Evolutionary conservation across 2,329 filamentous ascomycete species (phyloP).

Genomic region (Fusarium mexicanum): DNA sequence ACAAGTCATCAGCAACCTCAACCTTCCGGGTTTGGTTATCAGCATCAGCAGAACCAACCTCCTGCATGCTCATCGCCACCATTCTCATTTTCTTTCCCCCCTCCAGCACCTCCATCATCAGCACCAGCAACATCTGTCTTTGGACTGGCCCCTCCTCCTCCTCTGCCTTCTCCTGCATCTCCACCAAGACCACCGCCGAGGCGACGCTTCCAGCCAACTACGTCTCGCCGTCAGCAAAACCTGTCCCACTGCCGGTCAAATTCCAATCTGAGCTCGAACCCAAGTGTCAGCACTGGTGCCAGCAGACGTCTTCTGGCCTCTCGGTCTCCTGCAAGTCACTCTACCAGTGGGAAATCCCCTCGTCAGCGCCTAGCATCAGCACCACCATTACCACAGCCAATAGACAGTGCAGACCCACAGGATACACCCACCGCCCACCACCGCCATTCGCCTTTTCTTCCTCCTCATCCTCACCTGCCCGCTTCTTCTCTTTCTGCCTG

Average conservation of each 20-base stretch:
- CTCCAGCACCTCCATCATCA: conserved; percentile 25
- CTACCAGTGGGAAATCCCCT: conserved; percentile 37
- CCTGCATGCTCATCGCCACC: conserved; percentile 30
- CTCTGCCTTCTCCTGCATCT: conserved; percentile 27
- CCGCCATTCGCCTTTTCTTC: conserved; percentile 45
- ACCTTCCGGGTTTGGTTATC: conserved; percentile 19
- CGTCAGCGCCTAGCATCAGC: conserved; percentile 38
- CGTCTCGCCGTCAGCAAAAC: conserved; percentile 38
- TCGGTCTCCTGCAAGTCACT: conserved; percentile 35
- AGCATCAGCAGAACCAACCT: conserved; percentile 22
- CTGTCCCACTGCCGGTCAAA: conserved; percentile 42
- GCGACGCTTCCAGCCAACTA: conserved; percentile 41
- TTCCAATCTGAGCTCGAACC: conserved; percentile 25
- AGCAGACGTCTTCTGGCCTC: conserved; percentile 35
- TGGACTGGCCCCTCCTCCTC: conserved; percentile 31
- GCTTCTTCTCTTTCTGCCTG: conserved; percentile 38
- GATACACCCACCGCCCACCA: conserved; percentile 36
- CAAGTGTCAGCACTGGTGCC: conserved; percentile 21
- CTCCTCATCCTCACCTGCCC: conserved; percentile 43
- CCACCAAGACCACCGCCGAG: conserved; percentile 34
- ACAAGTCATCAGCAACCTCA: conserved; percentile 21
- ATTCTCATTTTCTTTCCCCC: conserved; percentile 10
- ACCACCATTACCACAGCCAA: conserved; percentile 18
- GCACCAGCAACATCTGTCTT: conserved; percentile 30
- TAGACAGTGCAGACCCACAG: conserved; percentile 34